Percentiles rank a stretch among this genome's conserved stretches.
These are phyloP conservation scores for Kodamaea leandrae DNA, from an alignment of 805 yeast species.

Conservation along the genomic window DNA sequence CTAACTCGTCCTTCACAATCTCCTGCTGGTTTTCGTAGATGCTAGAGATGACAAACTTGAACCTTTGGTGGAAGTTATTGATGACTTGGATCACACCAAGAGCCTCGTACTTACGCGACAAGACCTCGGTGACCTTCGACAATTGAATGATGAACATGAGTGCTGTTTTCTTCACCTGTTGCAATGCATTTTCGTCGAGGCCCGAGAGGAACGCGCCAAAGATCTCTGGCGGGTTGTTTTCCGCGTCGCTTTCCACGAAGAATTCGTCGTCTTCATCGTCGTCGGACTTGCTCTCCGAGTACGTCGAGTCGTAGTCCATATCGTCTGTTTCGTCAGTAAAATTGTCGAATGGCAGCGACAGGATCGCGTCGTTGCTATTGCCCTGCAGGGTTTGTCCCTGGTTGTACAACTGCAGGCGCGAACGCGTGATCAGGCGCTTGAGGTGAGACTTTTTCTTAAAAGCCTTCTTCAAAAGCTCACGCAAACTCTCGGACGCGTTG, in stretches of 20 bases:
- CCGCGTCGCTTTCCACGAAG: constrained; percentile 29
- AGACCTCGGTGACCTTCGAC: constrained; percentile 48
- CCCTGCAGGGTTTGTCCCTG: not conserved
- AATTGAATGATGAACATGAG: constrained; percentile 44
- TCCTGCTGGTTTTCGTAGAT: constrained; percentile 23
- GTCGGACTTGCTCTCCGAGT: constrained; percentile 4
- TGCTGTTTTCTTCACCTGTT: constrained; percentile 40
- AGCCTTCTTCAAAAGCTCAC: constrained; percentile 17
- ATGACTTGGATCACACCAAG: constrained; percentile 54
- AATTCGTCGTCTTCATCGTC: constrained; percentile 15
- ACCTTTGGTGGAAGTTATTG: constrained; percentile 24
- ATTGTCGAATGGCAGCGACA: constrained; percentile 1
- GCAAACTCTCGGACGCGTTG: constrained; percentile 38
- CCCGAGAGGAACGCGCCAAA: constrained; percentile 51
- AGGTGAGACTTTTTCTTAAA: constrained; percentile 3
- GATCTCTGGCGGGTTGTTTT: constrained; percentile 40
- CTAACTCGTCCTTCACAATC: constrained; percentile 15
- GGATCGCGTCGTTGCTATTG: too few relatives aligned
- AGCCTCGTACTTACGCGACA: constrained; percentile 48
- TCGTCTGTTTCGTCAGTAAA: not conserved
- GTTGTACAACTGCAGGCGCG: too few relatives aligned
- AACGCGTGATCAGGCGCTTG: not conserved
- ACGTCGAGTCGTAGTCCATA: constrained; percentile 1
- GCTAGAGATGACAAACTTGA: constrained; percentile 18
- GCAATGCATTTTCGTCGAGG: constrained; percentile 41